phyloP scores from a whole-genome alignment of 1,139 yeast genomes.

The Yamadazyma membranifaciens region DNA sequence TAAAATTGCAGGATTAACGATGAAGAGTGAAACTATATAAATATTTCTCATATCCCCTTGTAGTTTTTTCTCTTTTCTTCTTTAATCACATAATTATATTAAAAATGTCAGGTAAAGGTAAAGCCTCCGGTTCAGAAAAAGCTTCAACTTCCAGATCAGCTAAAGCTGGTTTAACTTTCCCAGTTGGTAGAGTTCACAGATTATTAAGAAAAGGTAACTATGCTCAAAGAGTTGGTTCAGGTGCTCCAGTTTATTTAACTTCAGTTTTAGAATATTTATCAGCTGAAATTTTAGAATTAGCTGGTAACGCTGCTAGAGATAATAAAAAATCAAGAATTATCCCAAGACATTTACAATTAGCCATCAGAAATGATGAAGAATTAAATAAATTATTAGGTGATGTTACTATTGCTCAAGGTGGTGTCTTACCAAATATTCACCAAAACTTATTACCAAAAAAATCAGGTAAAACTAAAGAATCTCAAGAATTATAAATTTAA shows the following conservation, averaged over 20 bases:
- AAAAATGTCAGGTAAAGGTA: slow-evolving; percentile 52
- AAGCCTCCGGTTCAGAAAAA: slow-evolving; percentile 52
- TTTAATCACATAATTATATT: slow-evolving; percentile 10
- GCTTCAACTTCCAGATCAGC: slow-evolving; percentile 55
- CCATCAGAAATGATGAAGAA: slow-evolving; percentile 56
- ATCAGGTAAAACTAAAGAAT: slow-evolving; percentile 75
- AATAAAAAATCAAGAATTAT: slow-evolving; percentile 57
- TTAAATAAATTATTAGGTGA: slow-evolving; percentile 72
- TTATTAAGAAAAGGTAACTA: slow-evolving; percentile 54
- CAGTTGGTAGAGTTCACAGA: slow-evolving; percentile 58
- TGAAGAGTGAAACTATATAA: slow-evolving; percentile 1
- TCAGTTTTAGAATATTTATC: slow-evolving; percentile 53
- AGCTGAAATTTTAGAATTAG: slow-evolving; percentile 56
- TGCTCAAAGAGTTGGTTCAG: slow-evolving; percentile 58
- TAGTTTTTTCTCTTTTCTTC: slow-evolving; percentile 7
- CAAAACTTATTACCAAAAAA: slow-evolving; percentile 95
- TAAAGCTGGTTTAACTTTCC: slow-evolving; percentile 55
- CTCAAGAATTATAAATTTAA: slow-evolving; percentile 69
- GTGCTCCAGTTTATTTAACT: slow-evolving; percentile 55
- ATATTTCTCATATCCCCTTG: slow-evolving; percentile 3
- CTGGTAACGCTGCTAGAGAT: slow-evolving; percentile 60
- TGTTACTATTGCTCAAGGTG: slow-evolving; percentile 96
- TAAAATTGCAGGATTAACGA: background rate
- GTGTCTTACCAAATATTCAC: slow-evolving; percentile 97
- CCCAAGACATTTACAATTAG: slow-evolving; percentile 53